phyloP scores from a whole-genome alignment of 805 yeast genomes.

The Torulaspora microellipsoides region DNA sequence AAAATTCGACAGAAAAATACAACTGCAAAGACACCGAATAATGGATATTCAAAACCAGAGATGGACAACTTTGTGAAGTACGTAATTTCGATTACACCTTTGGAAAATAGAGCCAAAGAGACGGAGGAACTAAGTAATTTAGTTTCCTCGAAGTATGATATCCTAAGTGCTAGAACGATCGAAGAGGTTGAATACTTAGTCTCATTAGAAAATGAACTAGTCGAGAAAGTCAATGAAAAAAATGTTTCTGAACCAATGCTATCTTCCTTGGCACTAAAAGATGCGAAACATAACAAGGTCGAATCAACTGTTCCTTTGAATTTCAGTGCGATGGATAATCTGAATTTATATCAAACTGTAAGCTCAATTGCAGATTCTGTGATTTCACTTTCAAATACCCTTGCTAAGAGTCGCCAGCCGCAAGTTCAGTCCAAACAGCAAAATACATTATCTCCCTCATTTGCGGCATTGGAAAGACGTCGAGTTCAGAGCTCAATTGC shows the following conservation, averaged over 20 bases:
- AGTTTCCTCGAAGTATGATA: constrained; percentile 46
- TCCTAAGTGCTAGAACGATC: constrained; percentile 64
- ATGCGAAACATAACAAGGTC: neutral
- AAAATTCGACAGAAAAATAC: neutral
- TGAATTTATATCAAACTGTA: constrained; percentile 34
- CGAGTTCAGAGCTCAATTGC: constrained; percentile 24
- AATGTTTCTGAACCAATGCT: constrained; percentile 3
- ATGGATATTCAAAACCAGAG: constrained; percentile 21
- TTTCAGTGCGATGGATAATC: constrained; percentile 34
- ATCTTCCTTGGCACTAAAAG: neutral
- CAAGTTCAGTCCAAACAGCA: constrained; percentile 4
- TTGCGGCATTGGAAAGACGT: constrained; percentile 23
- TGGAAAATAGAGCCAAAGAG: constrained; percentile 19
- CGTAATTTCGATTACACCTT: constrained; percentile 35
- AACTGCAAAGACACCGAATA: neutral
- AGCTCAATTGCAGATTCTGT: constrained; percentile 34
- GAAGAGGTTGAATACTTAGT: constrained; percentile 60
- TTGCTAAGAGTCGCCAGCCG: constrained; percentile 16
- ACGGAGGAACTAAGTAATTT: constrained; percentile 12
- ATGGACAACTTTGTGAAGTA: constrained; percentile 37
- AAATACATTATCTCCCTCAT: constrained; percentile 22
- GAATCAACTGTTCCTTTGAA: neutral
- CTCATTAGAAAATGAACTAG: constrained; percentile 41
- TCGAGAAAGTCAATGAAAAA: constrained; percentile 23
- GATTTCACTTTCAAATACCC: constrained; percentile 31